phyloP scores from a whole-genome alignment of 495 filamentous ascomycete species.

The Aspergillus haitiensis region DNA sequence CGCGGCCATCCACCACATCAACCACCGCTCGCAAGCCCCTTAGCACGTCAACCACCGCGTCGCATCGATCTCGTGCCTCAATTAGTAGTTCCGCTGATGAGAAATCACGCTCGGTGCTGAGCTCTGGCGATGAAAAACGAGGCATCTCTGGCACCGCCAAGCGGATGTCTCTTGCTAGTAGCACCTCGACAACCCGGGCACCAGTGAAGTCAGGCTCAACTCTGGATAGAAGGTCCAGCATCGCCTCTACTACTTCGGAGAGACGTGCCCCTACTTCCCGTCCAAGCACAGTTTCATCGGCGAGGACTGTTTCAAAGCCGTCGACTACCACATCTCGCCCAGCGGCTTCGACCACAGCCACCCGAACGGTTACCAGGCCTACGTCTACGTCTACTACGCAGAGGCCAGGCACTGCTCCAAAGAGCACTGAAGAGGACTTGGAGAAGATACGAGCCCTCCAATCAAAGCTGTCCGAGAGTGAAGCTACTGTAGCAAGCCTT shows the following conservation, averaged over 20 bases:
- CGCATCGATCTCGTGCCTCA: constrained; percentile 47
- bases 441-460: constrained; percentile 46
- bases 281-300: constrained; percentile 33
- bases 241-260: constrained; percentile 37
- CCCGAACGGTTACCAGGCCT: constrained; percentile 29
- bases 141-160: constrained; percentile 48
- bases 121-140: constrained; percentile 49
- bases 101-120: constrained; percentile 44
- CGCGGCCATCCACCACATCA: constrained; percentile 40
- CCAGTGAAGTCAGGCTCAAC: constrained; percentile 42
- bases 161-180: constrained; percentile 49
- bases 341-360: constrained; percentile 30
- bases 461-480: constrained; percentile 45
- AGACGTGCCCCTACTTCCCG: constrained; percentile 34
- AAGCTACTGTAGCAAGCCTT: constrained; percentile 41
- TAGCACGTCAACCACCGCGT: constrained; percentile 41
- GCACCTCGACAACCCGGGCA: constrained; percentile 33
- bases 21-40: constrained; percentile 41
- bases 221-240: constrained; percentile 43
- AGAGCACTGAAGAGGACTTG: constrained; percentile 31
- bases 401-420: constrained; percentile 37
- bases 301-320: constrained; percentile 25
- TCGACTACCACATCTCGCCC: constrained; percentile 31
- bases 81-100: constrained; percentile 53
- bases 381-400: constrained; percentile 31